Conservation (phyloP, 2,329 filamentous ascomycete genomes). For the Aspergillus eucalypticola region DNA sequence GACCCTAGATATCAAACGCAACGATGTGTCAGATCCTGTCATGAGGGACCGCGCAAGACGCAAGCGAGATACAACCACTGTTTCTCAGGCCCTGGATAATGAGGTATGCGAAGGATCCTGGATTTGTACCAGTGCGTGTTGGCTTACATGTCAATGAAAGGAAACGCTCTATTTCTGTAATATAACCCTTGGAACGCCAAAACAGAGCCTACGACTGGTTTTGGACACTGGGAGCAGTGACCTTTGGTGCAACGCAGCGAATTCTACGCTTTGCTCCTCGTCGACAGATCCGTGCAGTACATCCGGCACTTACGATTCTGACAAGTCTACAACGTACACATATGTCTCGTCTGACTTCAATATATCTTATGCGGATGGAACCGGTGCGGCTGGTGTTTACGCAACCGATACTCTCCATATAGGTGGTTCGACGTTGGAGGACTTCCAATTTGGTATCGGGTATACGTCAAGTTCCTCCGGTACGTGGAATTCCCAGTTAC, state of each 20-base stretch:
- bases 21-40: constrained; percentile 48
- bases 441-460: constrained; percentile 62
- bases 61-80: constrained; percentile 43
- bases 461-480: constrained; percentile 54
- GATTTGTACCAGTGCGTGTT: background rate
- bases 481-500: constrained; percentile 20
- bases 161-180: constrained; percentile 62
- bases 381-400: constrained; percentile 76
- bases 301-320: constrained; percentile 56
- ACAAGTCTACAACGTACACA: constrained; percentile 70
- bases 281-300: constrained; percentile 43
- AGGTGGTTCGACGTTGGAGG: constrained; percentile 50
- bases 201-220: constrained; percentile 56
- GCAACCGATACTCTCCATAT: constrained; percentile 69
- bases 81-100: constrained; percentile 54
- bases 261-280: constrained; percentile 51
- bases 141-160: constrained; percentile 23
- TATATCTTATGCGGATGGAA: constrained; percentile 83
- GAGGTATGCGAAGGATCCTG: constrained; percentile 39
- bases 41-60: constrained; percentile 49
- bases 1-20: constrained; percentile 53
- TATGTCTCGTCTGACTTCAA: constrained; percentile 78
- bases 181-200: constrained; percentile 58
- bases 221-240: constrained; percentile 66
- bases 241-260: constrained; percentile 59